These are phyloP conservation scores for Canariomyces notabilis DNA, from an alignment of 2,329 filamentous ascomycete genomes.

Conservation along the genomic window DNA sequence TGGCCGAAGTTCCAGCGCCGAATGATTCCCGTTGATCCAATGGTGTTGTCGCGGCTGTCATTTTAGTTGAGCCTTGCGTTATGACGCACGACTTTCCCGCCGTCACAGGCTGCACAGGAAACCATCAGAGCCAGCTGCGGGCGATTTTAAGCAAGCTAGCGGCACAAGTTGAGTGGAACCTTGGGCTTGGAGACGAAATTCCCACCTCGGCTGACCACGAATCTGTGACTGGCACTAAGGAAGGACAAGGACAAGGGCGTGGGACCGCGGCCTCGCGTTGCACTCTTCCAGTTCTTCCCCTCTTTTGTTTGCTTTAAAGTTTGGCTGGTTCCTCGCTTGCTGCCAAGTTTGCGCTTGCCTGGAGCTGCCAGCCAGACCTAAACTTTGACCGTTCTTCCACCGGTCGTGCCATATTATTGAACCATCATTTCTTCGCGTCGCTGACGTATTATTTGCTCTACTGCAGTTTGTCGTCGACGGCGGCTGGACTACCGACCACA, in stretches of 20 bases:
- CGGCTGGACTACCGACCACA: constrained; percentile 78
- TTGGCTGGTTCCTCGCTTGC: constrained; percentile 8
- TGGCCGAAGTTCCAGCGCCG: background rate
- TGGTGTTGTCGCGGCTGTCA: background rate
- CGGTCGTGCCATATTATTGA: background rate
- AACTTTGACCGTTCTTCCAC: background rate
- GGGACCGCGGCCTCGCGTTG: constrained; percentile 6
- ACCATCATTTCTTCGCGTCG: constrained; percentile 11
- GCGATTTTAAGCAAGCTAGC: constrained; percentile 8
- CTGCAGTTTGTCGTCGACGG: constrained; percentile 97
- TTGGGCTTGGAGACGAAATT: constrained; percentile 11
- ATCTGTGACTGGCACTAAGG: constrained; percentile 11
- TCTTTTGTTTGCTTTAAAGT: constrained; percentile 11
- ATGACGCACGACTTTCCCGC: background rate
- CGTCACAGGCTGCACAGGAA: background rate
- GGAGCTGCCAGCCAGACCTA: background rate
- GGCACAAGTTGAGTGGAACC: constrained; percentile 7
- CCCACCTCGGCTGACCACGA: constrained; percentile 2
- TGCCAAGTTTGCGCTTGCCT: constrained; percentile 5
- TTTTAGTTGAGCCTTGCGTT: background rate
- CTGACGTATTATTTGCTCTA: constrained; percentile 25
- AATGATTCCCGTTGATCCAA: background rate
- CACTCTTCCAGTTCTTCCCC: constrained; percentile 9
- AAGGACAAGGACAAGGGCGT: constrained; percentile 10
- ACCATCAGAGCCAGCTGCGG: background rate